Evolutionary conservation across 306 rosid genomes (phyloP).

Genomic region (Chamaecrista fasciculata): DNA sequence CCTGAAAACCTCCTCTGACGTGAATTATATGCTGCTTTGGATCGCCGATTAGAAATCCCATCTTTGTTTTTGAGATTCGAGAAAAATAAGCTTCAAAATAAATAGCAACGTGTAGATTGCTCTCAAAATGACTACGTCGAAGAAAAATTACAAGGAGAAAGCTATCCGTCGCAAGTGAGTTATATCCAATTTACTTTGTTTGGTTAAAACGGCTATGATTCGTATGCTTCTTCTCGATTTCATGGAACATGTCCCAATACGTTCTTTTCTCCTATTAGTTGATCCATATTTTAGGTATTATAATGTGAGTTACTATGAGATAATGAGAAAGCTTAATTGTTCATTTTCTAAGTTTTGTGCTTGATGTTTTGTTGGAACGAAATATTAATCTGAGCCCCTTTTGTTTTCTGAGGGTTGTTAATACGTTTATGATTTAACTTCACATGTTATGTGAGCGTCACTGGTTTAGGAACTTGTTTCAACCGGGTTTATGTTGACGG

Average conservation of each 20-base stretch:
- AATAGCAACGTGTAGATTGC: neutral
- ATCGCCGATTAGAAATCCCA: neutral
- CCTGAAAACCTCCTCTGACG: neutral
- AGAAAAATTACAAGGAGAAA: slow-evolving; percentile 45
- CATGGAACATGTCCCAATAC: neutral
- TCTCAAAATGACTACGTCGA: slow-evolving; percentile 33
- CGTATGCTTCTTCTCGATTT: neutral
- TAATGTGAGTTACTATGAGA: neutral
- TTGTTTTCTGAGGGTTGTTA: neutral
- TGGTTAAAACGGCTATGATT: neutral
- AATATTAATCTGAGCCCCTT: neutral
- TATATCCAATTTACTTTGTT: neutral
- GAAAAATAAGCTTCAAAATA: neutral
- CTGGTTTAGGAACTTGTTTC: neutral
- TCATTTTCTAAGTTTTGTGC: neutral
- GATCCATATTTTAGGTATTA: neutral
- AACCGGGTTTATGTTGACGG: neutral
- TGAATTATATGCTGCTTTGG: neutral
- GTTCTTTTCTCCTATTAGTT: neutral
- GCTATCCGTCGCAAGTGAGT: slow-evolving; percentile 54
- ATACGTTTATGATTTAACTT: neutral
- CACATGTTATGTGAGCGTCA: neutral
- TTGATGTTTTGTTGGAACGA: no score
- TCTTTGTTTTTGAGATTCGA: slow-evolving; percentile 1
- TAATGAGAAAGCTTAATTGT: neutral